phyloP scores from a whole-genome alignment of 2,329 filamentous ascomycete species.

The Aureobasidium uvarum region DNA sequence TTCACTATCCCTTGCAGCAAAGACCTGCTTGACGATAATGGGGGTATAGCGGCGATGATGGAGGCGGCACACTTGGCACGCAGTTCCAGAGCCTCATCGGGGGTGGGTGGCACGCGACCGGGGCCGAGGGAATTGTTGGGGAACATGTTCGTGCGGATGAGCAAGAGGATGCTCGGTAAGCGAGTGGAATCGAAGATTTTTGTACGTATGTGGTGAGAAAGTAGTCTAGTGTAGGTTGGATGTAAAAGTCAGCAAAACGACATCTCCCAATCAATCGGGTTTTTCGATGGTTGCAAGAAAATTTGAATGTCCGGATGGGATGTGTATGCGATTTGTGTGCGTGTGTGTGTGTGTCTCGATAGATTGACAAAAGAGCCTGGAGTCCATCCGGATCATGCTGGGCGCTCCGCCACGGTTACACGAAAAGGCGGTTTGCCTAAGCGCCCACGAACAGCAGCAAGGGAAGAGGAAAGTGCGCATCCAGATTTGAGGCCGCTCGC shows the following conservation, averaged over 20 bases:
- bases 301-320: neutral
- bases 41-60: slow-evolving; percentile 50
- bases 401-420: slow-evolving; percentile 3
- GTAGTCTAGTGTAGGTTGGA: slow-evolving; percentile 40
- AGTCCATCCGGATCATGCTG: neutral
- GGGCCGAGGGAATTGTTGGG: slow-evolving; percentile 76
- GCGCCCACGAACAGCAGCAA: slow-evolving; percentile 8
- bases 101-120: slow-evolving; percentile 58
- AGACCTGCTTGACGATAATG: slow-evolving; percentile 47
- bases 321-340: neutral
- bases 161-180: slow-evolving; percentile 56
- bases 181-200: slow-evolving; percentile 46
- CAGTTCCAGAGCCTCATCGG: slow-evolving; percentile 60
- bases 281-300: neutral
- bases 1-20: slow-evolving; percentile 38
- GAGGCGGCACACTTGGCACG: slow-evolving; percentile 65
- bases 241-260: slow-evolving; percentile 4
- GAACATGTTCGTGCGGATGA: slow-evolving; percentile 75
- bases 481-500: slow-evolving; percentile 3
- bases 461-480: neutral
- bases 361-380: slow-evolving; percentile 2
- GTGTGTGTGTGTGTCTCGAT: neutral
- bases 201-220: slow-evolving; percentile 47
- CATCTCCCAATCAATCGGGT: slow-evolving; percentile 12
- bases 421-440: neutral